Evolutionary conservation across 257 asterid genomes (phyloP).

Genomic region (Solanum verrucosum): DNA sequence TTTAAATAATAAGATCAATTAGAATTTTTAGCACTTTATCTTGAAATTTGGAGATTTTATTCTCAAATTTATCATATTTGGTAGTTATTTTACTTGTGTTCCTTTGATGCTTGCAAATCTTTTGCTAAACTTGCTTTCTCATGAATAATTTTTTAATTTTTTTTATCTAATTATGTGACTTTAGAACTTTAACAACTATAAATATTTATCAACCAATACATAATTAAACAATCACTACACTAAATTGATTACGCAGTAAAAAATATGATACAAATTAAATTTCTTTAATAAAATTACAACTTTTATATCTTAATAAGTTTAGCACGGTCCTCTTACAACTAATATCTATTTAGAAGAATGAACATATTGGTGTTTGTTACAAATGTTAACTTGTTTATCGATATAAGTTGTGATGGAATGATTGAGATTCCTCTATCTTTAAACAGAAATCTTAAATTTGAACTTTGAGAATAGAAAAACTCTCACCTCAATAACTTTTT

Average conservation of each 20-base stretch:
- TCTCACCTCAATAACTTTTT: no score
- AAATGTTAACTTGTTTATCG: not conserved
- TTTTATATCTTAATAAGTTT: not conserved
- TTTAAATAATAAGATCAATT: no score
- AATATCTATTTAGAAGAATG: not conserved
- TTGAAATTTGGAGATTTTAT: not conserved
- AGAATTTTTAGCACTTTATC: not conserved
- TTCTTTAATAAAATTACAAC: not conserved
- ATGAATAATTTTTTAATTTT: not conserved
- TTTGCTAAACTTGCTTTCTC: not conserved
- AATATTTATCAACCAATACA: not conserved
- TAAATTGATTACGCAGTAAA: not conserved
- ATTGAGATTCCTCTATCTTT: not conserved
- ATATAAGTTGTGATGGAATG: not conserved
- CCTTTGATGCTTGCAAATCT: not conserved
- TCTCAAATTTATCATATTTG: not conserved
- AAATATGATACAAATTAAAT: not conserved
- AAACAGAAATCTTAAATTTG: no score
- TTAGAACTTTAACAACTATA: not conserved
- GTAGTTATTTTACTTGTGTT: not conserved
- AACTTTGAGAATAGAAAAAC: no score
- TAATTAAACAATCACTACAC: not conserved
- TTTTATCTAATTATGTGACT: not conserved
- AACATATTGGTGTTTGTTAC: not conserved
- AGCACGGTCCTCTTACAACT: not conserved